Evolutionary conservation across 129 eudicot genomes (phyloP), one percentile per base, ranked within the genome.

Genomic region (Glebionis coronaria): DNA sequence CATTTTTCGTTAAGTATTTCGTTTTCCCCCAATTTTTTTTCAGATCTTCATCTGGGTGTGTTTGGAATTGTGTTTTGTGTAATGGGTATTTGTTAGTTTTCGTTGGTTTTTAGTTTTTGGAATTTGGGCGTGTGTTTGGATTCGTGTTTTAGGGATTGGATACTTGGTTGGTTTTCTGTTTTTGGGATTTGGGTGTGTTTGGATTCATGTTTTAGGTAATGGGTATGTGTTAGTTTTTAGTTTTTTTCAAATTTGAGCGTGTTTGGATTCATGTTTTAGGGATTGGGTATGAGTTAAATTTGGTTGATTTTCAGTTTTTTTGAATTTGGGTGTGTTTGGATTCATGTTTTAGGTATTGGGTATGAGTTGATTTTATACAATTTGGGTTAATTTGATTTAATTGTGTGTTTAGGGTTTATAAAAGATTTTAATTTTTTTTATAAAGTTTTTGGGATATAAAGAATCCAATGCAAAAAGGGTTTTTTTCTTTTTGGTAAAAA

Each of bases 401-500:
- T 20, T 63, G 25, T 56, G 8, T 46, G 72, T 68, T 59, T 75
- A 75, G 79, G 69, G 68, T 69, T 69, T 68, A n/a, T 54, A 76
- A 70, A 44, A 65, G 82, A 71, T 76, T 71, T 49, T 38, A 57
- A 55, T 21, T 57, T n/a, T 40, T 75, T 75, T 67, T 54, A 75
- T 20, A 31, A 28, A 67, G 68, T 58, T 44, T 46, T 27, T 70
- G 79, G 79, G 81, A 58, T 71, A 35, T 35, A 35, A 35, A 66
- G 88, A 77, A 87, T 84, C 90, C 80, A 13, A 76, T 56, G 80
- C 80, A 61, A 75, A 61, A 11, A 58, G 78, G 81, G 84, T 53
- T 61, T 76, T 35, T 35, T 35, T 35, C 42, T 35, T 35, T 35
- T 35, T 6, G 42, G 42, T 35, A 35, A 35, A 35, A 35, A 35